Base-by-base conservation (phyloP, 2,329 filamentous ascomycete genomes). In the Ophiocordyceps camponoti-floridani region DNA sequence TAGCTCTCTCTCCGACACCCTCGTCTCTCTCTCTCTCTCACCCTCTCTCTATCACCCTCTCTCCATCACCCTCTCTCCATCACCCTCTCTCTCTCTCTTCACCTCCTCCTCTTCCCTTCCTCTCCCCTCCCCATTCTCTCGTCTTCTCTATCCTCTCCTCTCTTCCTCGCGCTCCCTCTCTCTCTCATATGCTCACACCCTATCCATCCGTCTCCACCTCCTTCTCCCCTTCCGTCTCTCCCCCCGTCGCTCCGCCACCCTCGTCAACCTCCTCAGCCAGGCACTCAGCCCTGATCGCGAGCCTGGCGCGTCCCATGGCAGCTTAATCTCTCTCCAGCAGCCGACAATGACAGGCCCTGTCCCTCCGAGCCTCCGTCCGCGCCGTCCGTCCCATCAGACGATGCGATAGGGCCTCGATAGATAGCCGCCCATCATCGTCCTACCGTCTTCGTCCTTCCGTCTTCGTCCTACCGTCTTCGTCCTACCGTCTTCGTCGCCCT, bases 391-490 rank as follows among this genome's bases (percentile, higher is more conserved):
- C 35, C 9, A 37, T 40, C 31, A 26, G 11, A 41, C 35, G 44
- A 46, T 46, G 44, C 44, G 41, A 46, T 46, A 46, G 27, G 23
- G 31, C 31, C 42, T 27, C 12, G 28, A 10, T 12, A 30, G 4
- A 30, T 9, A 30, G 28, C 23, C 23, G 23, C 23, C 31, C 7
- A 16, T 14, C 12, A 4, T 33, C 10, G 4, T 4, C 10, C 14
- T 4, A 12, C 14, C 10, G 11, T 12, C 14, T 12, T 33, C 31
- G 11, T 14, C 14, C 10, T 12, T n/a, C 31, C 6, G n/a, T 12
- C 10, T 12, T 33, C 10, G 4, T 4, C 10, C 14, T 4, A 12
- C 14, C 10, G 11, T 12, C 14, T 12, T 33, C 31, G 11, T 14
- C 14, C 10, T 12, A 4, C 10, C n/a, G 23, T 28, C 31, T 3